Percentiles rank a stretch among this genome's conserved stretches.
Evolutionary conservation across 495 filamentous ascomycete species (phyloP).

Genomic region (Podospora tetraspora): DNA sequence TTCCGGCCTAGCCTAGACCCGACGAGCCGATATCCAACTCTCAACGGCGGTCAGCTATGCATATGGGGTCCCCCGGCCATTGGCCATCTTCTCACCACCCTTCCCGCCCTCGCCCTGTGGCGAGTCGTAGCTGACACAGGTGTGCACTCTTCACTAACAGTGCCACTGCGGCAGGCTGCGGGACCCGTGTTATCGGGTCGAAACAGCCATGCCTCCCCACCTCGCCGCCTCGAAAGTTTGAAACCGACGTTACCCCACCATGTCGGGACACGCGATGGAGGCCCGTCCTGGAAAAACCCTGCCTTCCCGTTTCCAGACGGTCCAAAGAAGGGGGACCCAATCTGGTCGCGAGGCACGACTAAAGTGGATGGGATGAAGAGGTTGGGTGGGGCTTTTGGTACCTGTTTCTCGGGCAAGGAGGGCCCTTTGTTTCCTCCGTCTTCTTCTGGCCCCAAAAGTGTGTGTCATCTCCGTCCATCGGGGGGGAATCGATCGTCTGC

Average conservation of each 20-base stretch:
- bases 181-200: background rate
- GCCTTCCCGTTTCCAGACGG: background rate
- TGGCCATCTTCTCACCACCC: background rate
- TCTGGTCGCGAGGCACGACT: background rate
- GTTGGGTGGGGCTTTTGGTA: background rate
- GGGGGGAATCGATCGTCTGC: background rate
- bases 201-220: background rate
- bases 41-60: background rate
- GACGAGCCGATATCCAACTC: background rate
- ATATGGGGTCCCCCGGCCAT: background rate
- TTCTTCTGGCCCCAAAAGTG: background rate
- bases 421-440: background rate
- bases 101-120: background rate
- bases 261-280: background rate
- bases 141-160: background rate
- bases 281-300: background rate
- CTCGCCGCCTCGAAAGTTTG: background rate
- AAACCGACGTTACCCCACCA: background rate
- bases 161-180: background rate
- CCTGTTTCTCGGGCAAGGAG: background rate
- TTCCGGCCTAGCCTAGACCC: background rate
- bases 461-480: conserved; percentile 6
- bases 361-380: background rate
- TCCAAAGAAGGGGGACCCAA: background rate
- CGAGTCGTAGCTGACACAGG: background rate